A percentile compares a stretch with the other conserved stretches of the same genome.
These are phyloP conservation scores for Fagus sylvatica DNA, from an alignment of 306 rosid genomes.

Conservation along the genomic window DNA sequence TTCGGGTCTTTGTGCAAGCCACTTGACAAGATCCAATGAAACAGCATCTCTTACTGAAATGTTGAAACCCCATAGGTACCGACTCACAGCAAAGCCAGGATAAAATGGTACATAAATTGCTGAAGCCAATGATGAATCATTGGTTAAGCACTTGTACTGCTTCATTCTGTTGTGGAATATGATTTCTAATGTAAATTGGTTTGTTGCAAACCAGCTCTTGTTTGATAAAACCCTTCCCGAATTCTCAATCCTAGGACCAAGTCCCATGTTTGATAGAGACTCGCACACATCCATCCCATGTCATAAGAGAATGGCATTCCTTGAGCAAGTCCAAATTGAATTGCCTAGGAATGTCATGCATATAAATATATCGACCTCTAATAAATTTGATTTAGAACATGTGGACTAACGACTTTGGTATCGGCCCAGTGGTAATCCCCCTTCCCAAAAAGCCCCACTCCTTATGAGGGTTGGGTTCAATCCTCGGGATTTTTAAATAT, in stretches of 20 bases:
- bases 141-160: slow-evolving; percentile 59
- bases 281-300: slow-evolving; percentile 54
- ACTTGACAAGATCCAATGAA: slow-evolving; percentile 40
- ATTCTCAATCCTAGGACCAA: slow-evolving; percentile 36
- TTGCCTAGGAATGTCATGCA: slow-evolving; percentile 44
- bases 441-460: too few relatives aligned
- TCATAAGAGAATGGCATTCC: slow-evolving; percentile 35
- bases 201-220: slow-evolving; percentile 51
- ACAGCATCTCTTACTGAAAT: slow-evolving; percentile 44
- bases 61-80: slow-evolving; percentile 46
- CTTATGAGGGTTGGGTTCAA: too few relatives aligned
- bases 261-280: slow-evolving; percentile 44
- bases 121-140: slow-evolving; percentile 53
- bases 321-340: slow-evolving; percentile 51
- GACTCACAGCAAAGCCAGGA: slow-evolving; percentile 56
- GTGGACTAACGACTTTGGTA: too few relatives aligned
- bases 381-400: too few relatives aligned
- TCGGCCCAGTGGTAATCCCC: too few relatives aligned
- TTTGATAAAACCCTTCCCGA: slow-evolving; percentile 12
- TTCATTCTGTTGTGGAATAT: slow-evolving; percentile 63
- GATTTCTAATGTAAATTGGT: slow-evolving; percentile 58
- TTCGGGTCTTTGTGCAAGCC: slow-evolving; percentile 39
- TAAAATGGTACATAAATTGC: slow-evolving; percentile 63
- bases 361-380: slow-evolving; percentile 48
- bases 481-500: too few relatives aligned